A percentile compares a stretch with the other conserved stretches of the same genome.
Evolutionary conservation across 257 asterid species (phyloP).

Genomic region (Gardenia jasminoides): DNA sequence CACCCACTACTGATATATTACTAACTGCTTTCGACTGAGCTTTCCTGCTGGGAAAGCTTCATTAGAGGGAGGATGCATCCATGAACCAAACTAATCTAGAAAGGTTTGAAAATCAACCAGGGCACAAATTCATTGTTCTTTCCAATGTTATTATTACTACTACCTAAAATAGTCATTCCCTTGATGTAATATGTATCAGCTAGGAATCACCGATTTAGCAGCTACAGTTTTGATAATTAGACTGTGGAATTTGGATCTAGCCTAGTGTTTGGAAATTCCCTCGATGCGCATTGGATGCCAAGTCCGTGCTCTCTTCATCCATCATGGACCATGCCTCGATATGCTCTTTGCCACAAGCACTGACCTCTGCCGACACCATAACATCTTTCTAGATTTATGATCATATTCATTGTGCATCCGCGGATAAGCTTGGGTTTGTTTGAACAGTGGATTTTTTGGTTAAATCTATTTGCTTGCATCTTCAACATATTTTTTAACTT

Average conservation of each 20-base stretch:
- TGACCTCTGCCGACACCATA: neutral
- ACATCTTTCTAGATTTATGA: no score
- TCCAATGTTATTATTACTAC: neutral
- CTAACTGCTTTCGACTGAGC: neutral
- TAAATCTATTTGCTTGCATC: no score
- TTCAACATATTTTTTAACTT: no score
- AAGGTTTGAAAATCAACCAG: neutral
- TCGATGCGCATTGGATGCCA: neutral
- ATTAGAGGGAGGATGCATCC: slow-evolving; percentile 1
- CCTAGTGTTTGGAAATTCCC: neutral
- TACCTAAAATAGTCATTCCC: no score
- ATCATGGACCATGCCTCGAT: neutral
- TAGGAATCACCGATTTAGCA: no score
- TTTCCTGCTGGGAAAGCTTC: neutral
- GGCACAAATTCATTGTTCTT: neutral
- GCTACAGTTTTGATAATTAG: neutral
- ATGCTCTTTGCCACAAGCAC: neutral
- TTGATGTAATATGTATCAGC: no score
- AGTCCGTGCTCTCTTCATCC: no score
- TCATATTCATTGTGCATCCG: no score
- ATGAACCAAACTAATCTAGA: neutral
- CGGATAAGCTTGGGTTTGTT: no score
- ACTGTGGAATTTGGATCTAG: neutral
- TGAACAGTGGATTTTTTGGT: no score
- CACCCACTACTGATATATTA: neutral